phyloP scores from a whole-genome alignment of 495 filamentous ascomycete genomes.

The Daldinia loculata region DNA sequence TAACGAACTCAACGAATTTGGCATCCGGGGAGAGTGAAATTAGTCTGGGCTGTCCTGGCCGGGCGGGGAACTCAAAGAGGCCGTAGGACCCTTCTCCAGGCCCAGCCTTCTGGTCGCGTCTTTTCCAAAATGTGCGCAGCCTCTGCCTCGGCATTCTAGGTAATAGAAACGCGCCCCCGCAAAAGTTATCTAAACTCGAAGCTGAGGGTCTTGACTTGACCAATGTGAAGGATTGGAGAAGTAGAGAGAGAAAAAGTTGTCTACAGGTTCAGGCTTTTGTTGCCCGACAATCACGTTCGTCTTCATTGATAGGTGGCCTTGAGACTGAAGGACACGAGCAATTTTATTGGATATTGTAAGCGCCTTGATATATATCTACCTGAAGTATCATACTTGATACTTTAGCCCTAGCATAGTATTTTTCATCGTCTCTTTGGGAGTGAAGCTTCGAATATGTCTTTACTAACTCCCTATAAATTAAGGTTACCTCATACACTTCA shows the following conservation, averaged over 20 bases:
- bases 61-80: background rate
- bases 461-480: too few species aligned
- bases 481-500: too few species aligned
- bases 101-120: background rate
- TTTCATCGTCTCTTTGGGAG: too few species aligned
- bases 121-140: background rate
- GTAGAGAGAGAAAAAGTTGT: background rate
- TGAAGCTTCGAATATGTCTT: too few species aligned
- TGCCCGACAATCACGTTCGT: background rate
- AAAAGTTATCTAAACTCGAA: background rate
- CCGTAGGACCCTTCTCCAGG: background rate
- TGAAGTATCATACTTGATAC: too few species aligned
- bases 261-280: background rate
- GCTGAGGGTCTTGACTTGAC: background rate
- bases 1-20: background rate
- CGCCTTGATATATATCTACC: background rate
- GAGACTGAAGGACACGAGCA: background rate
- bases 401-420: too few species aligned
- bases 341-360: background rate
- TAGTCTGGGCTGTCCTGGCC: background rate
- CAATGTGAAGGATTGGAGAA: background rate
- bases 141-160: background rate
- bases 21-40: background rate
- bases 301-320: background rate
- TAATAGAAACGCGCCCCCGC: background rate